Percentiles rank a stretch among this genome's conserved stretches.
phyloP scores from a whole-genome alignment of 176 grass and related monocot species.

The Eragrostis curvula region DNA sequence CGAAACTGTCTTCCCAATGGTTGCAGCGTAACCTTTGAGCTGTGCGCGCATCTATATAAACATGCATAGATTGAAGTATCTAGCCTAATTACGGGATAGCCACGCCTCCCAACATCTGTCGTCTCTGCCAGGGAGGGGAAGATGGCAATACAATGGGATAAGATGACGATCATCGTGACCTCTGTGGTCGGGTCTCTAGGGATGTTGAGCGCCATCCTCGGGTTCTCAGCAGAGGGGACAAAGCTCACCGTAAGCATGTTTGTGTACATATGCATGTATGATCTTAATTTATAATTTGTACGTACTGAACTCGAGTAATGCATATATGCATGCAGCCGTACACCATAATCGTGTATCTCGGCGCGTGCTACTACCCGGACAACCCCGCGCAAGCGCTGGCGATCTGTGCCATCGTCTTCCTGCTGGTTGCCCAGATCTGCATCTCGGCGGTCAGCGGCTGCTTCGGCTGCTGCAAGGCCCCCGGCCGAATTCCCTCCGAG shows the following conservation, averaged over 20 bases:
- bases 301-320: too few relatives aligned
- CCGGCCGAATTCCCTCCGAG: conserved; percentile 1
- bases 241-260: conserved; percentile 40
- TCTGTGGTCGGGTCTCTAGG: not conserved
- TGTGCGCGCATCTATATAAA: too few relatives aligned
- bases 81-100: too few relatives aligned
- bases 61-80: too few relatives aligned
- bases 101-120: too few relatives aligned
- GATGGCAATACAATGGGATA: not conserved
- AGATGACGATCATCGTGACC: not conserved
- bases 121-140: not conserved
- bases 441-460: conserved; percentile 26
- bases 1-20: too few relatives aligned
- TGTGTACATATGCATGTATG: too few relatives aligned
- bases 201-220: not conserved
- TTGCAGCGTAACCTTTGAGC: too few relatives aligned
- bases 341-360: not conserved
- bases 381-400: conserved; percentile 8
- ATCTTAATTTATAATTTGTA: too few relatives aligned
- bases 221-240: conserved; percentile 39
- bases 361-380: conserved; percentile 15
- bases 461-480: conserved; percentile 43
- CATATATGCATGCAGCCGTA: not conserved
- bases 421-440: conserved; percentile 20
- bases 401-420: conserved; percentile 35